These are phyloP conservation scores for Leishmania martiniquensis DNA, from an alignment of 208 protist species.

Conservation along the genomic window DNA sequence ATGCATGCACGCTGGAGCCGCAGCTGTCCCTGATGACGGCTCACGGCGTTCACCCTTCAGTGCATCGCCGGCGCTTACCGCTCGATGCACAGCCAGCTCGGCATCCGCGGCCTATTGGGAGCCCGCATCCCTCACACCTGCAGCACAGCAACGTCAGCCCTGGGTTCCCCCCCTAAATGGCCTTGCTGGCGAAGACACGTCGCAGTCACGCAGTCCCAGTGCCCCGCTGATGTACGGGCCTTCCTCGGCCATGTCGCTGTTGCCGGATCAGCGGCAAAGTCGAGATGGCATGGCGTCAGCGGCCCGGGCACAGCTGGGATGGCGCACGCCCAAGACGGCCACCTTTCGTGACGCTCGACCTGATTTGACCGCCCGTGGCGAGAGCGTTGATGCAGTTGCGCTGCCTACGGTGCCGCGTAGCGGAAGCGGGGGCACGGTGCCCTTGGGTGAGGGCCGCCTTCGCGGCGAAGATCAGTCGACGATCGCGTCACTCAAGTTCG, in stretches of 20 bases:
- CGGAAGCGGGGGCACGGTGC: conserved; percentile 7
- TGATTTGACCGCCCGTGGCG: neutral
- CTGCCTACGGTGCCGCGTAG: neutral
- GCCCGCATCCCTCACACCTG: neutral
- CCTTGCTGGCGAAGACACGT: neutral
- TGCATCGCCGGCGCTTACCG: neutral
- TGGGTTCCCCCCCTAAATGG: neutral
- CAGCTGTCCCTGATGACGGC: neutral
- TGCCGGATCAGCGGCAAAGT: neutral
- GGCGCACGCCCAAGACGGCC: conserved; percentile 3
- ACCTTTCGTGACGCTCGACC: neutral
- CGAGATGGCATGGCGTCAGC: neutral
- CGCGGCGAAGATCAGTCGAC: neutral
- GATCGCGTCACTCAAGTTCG: neutral
- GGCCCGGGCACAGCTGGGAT: neutral
- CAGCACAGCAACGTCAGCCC: neutral
- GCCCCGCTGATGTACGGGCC: neutral
- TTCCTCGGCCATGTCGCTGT: neutral
- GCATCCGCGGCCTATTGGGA: conserved; percentile 3
- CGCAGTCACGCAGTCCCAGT: neutral
- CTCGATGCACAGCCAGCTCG: neutral
- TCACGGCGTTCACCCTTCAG: conserved; percentile 8
- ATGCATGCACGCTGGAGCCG: neutral
- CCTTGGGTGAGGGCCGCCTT: neutral
- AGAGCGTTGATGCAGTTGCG: neutral